Evolutionary conservation across 2,329 filamentous ascomycete genomes (phyloP), one percentile per base, ranked within the genome.

Genomic region (Fusarium praegraminearum): DNA sequence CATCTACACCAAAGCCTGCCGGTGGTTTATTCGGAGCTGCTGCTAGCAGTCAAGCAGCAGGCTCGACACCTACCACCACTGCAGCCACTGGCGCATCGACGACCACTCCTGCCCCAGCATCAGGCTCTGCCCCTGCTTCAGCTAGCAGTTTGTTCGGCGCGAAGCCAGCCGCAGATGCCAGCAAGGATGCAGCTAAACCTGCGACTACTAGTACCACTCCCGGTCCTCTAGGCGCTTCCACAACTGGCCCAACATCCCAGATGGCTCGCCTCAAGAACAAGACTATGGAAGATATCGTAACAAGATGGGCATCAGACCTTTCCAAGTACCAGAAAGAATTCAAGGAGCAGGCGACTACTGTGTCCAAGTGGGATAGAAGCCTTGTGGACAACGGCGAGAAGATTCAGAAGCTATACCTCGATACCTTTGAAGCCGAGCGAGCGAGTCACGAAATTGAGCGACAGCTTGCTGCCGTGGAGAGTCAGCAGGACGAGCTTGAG

Each of bases 251-350:
- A 2, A 84, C 90, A 4, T 95, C 96, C 18, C 91, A 94, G 60
- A 89, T 97, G 75, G 96, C 95, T 6, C 91, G 96, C 30, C 85
- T 99, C 38, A 97, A 97, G 84, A 97, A 98, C 81, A 98, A 97
- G 83, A 97, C 95, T 1, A 98, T 99, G 92, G 96, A 99, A 76
- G 96, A 99, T 78, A 98, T 99, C 69, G 94, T 99, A 71, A 98
- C 93, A 6, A 90, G 94, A 33, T 99, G 96, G 96, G 96, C 96
- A 3, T 93, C 94, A 0, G 96, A 98, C 76, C 84, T 99, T 51
- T 92, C 94, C 55, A 97, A 97, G 77, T 98, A 99, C 77, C 95
- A 98, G 77, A 97, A 97, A 79, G 93, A 97, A 62, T 99, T 98
- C 83, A 94, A 97, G 78, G 87, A 91, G 35, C 94, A 98, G 79